These are phyloP conservation scores for Rusavskia elegans DNA, from an alignment of 495 filamentous ascomycete species.

Conservation along the genomic window DNA sequence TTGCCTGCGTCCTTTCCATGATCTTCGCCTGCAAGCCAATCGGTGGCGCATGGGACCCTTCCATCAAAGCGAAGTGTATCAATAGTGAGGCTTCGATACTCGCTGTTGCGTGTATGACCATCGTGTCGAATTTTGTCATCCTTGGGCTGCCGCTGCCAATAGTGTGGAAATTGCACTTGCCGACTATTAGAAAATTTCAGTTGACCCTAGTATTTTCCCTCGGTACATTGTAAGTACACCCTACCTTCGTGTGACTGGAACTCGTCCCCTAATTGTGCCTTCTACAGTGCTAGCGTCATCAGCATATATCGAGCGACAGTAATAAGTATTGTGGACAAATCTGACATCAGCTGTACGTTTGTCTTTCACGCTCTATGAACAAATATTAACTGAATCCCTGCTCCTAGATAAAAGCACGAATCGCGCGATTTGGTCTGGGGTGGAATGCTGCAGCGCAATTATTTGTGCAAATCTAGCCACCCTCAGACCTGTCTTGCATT, in stretches of 20 bases:
- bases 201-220: background rate
- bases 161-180: conserved; percentile 1
- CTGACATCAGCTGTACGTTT: background rate
- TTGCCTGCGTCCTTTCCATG: conserved; percentile 16
- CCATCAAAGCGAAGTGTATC: conserved; percentile 1
- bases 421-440: background rate
- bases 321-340: background rate
- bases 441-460: background rate
- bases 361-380: background rate
- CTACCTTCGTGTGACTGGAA: background rate
- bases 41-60: background rate
- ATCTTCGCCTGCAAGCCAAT: conserved; percentile 24
- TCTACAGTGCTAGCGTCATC: background rate
- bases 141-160: conserved; percentile 1
- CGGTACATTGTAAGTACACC: background rate
- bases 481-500: background rate
- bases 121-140: conserved; percentile 3
- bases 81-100: background rate
- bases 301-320: background rate
- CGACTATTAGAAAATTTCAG: background rate
- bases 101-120: background rate
- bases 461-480: background rate
- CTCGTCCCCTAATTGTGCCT: too few relatives aligned
- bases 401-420: background rate
- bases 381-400: background rate